These are phyloP conservation scores for Chrysoporthe deuterocubensis DNA, from an alignment of 2,329 filamentous ascomycete species.

Conservation along the genomic window DNA sequence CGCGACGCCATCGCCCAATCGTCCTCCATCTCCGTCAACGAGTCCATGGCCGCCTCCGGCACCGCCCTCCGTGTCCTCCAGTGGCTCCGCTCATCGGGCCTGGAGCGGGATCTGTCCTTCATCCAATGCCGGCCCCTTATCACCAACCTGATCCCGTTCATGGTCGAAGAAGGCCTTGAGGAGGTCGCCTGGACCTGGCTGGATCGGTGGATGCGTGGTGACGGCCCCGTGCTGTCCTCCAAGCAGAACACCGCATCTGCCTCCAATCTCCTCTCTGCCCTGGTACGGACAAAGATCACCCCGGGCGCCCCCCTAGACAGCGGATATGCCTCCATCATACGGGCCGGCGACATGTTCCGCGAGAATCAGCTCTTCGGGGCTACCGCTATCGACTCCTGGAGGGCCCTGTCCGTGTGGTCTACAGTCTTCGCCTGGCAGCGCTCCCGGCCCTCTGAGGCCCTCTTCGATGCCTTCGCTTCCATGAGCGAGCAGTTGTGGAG, in stretches of 20 bases:
- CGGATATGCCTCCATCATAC: slow-evolving; percentile 53
- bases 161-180: slow-evolving; percentile 57
- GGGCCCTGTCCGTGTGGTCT: slow-evolving; percentile 53
- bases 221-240: slow-evolving; percentile 28
- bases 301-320: slow-evolving; percentile 49
- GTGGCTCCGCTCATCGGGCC: slow-evolving; percentile 58
- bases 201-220: slow-evolving; percentile 41
- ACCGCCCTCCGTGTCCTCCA: slow-evolving; percentile 53
- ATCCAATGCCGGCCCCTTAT: slow-evolving; percentile 46
- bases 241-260: slow-evolving; percentile 8
- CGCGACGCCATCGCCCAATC: slow-evolving; percentile 44
- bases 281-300: slow-evolving; percentile 43
- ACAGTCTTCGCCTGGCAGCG: slow-evolving; percentile 55
- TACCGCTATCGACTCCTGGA: slow-evolving; percentile 50
- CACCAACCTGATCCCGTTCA: slow-evolving; percentile 49
- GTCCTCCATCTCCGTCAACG: slow-evolving; percentile 38
- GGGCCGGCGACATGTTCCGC: slow-evolving; percentile 49
- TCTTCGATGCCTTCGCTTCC: slow-evolving; percentile 58
- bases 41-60: slow-evolving; percentile 46
- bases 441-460: slow-evolving; percentile 47
- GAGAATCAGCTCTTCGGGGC: slow-evolving; percentile 40
- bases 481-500: slow-evolving; percentile 43
- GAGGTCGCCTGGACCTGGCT: slow-evolving; percentile 59
- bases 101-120: slow-evolving; percentile 52
- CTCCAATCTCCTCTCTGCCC: slow-evolving; percentile 44